Conservation (phyloP, 768 basidiomycete genomes). For the Mycena sanguinolenta region DNA sequence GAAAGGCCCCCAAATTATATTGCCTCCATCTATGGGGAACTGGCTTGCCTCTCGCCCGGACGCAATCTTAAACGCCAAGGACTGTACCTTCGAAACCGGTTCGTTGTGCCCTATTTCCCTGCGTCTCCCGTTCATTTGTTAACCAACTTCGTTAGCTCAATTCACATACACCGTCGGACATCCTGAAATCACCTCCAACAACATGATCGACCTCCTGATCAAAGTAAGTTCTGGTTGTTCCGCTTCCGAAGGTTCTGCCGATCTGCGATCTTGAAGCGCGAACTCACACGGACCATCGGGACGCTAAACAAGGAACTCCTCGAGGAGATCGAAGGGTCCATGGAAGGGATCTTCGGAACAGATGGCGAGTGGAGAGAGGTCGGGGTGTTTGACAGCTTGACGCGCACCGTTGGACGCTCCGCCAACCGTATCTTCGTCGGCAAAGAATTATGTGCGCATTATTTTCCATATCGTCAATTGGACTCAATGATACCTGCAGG, state of each 20-base stretch:
- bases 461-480: neutral
- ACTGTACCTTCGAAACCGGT: slow-evolving; percentile 35
- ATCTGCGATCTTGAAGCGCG: slow-evolving; percentile 23
- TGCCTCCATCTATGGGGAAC: slow-evolving; percentile 26
- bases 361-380: slow-evolving; percentile 30
- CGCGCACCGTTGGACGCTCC: slow-evolving; percentile 28
- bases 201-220: slow-evolving; percentile 35
- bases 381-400: slow-evolving; percentile 23
- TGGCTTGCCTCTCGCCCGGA: slow-evolving; percentile 32
- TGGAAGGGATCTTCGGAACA: slow-evolving; percentile 19
- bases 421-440: slow-evolving; percentile 34
- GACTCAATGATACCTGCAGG: slow-evolving; percentile 6
- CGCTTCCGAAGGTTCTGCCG: neutral
- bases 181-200: slow-evolving; percentile 26
- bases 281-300: slow-evolving; percentile 35
- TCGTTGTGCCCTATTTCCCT: neutral
- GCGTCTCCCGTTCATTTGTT: neutral
- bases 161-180: slow-evolving; percentile 37
- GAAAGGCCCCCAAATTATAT: slow-evolving; percentile 32
- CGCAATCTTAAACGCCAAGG: slow-evolving; percentile 33
- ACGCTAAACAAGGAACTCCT: slow-evolving; percentile 26
- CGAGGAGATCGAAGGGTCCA: slow-evolving; percentile 31
- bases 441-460: slow-evolving; percentile 33
- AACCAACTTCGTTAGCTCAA: slow-evolving; percentile 16
- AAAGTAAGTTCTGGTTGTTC: neutral